Evolutionary conservation across 306 rosid genomes (phyloP).

Genomic region (Aeschynomene evenia): DNA sequence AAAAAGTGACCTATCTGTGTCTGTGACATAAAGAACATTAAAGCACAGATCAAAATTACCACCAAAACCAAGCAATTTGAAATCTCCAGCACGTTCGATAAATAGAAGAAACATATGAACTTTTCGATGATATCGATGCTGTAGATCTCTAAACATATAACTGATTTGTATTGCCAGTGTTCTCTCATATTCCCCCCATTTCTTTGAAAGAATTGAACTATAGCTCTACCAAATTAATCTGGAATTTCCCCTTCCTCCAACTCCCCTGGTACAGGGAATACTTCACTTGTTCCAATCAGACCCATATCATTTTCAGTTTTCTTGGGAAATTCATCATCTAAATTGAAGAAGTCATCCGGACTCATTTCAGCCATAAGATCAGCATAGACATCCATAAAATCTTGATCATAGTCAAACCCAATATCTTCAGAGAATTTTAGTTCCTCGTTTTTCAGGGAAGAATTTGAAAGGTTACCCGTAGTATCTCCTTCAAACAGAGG

Average conservation of each 20-base stretch:
- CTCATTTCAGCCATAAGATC: constrained; percentile 56
- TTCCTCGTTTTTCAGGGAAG: constrained; percentile 29
- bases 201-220: constrained; percentile 1
- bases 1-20: neutral
- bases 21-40: neutral
- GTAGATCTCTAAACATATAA: neutral
- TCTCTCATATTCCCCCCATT: constrained; percentile 4
- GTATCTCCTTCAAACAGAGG: constrained; percentile 37
- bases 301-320: constrained; percentile 38
- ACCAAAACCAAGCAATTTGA: neutral
- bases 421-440: constrained; percentile 35
- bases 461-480: constrained; percentile 33
- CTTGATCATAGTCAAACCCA: constrained; percentile 63
- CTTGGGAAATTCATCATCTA: constrained; percentile 45
- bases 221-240: constrained; percentile 40
- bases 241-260: constrained; percentile 87
- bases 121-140: constrained; percentile 12
- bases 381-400: constrained; percentile 52
- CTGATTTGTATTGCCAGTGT: neutral
- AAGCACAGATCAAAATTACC: neutral
- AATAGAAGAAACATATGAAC: neutral
- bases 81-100: neutral
- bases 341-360: constrained; percentile 60
- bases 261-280: constrained; percentile 41
- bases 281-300: constrained; percentile 19